Base-by-base conservation (phyloP, 257 asterid species). In the Fraxinus quadrangulata region DNA sequence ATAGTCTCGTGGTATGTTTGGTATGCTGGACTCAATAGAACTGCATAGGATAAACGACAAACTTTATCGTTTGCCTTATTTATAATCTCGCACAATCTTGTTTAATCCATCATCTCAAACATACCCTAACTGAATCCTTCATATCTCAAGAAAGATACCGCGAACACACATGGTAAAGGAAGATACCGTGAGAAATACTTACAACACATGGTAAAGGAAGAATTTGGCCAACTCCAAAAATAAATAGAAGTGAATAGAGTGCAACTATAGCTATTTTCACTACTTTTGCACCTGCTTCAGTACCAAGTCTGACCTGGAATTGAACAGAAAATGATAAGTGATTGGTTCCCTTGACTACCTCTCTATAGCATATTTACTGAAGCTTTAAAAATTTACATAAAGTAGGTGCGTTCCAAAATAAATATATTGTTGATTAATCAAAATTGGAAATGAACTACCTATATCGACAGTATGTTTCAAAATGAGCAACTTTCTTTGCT, bases 301-400 rank as follows among this genome's bases (percentile, higher is more conserved):
- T 84, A 74, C 98, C 98, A 26, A 94, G 93, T 84, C 91, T 85
- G 39, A 93, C 97, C 97, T 91, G 88, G 71, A 86, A 71, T 82
- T 8, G 51, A 51, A 70, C 30, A 3, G 26, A 34, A 71, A 63
- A 66, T 4, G 76, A 51, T 82, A 40, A 5, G 30, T n/a, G 7
- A 51, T 6, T 13, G 71, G 13, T 72, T 67, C 19, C 13, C 70
- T 81, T 39, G 30, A 71, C 37, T 16, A 28, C 49, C 59, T 21
- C 75, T 71, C 72, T 33, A 28, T 73, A 42, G 16, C 17, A 42
- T 42, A 42, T 42, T 12, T 42, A 13, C 10, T 3, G 3, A 12
- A 42, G 16, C 51, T 11, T 42, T 42, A 3, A 42, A 12, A 42
- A 42, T 11, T 42, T 42, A 12, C 7, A 3, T 10, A 2, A 2